Evolutionary conservation across 1,284 basidiomycete genomes (phyloP).

Genomic region (Cryptococcus depauperatus): DNA sequence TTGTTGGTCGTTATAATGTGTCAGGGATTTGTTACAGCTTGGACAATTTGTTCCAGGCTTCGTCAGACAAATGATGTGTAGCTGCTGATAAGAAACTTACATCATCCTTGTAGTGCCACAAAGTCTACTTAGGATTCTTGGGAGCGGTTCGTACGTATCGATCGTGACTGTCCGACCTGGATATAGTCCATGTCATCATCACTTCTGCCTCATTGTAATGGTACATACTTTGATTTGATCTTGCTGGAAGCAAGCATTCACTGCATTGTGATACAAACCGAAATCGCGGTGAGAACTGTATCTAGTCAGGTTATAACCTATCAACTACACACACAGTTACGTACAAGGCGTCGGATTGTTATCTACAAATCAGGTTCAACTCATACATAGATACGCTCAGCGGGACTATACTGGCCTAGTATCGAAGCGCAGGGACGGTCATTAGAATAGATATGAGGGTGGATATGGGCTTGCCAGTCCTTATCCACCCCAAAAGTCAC

Average conservation of each 20-base stretch:
- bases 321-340: not conserved
- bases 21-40: not conserved
- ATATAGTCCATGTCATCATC: not conserved
- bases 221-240: conserved; percentile 39
- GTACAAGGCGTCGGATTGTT: too few relatives aligned
- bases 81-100: conserved; percentile 26
- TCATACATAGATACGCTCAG: too few relatives aligned
- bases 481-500: conserved; percentile 40
- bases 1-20: not conserved
- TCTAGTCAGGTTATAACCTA: too few relatives aligned
- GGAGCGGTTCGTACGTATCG: conserved; percentile 40
- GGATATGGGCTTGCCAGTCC: conserved; percentile 37
- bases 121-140: conserved; percentile 39
- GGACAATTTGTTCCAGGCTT: too few relatives aligned
- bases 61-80: too few relatives aligned
- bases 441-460: conserved; percentile 45
- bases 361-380: too few relatives aligned
- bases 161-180: conserved; percentile 25
- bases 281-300: conserved; percentile 41
- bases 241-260: conserved; percentile 46
- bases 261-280: conserved; percentile 46
- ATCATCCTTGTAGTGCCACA: conserved; percentile 44
- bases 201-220: not conserved
- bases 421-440: conserved; percentile 46
- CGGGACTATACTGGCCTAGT: conserved; percentile 25